A percentile compares a stretch with the other conserved stretches of the same genome.
Evolutionary conservation across 805 yeast genomes (phyloP).

Genomic region (Saturnispora ahearnii): DNA sequence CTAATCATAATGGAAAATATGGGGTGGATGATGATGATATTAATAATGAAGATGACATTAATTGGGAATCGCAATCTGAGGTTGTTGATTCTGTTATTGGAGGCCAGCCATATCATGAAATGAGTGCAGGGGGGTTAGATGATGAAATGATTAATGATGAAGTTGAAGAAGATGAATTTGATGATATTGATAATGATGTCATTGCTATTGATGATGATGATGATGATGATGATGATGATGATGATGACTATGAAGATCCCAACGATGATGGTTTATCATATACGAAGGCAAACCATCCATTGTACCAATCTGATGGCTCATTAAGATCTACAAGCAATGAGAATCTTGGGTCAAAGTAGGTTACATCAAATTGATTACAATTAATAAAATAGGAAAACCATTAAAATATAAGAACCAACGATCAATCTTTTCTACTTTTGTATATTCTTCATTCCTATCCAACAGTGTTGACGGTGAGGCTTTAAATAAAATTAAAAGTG

Average conservation of each 20-base stretch:
- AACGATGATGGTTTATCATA: conserved; percentile 76
- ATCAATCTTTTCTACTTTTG: conserved; percentile 1
- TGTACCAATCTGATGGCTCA: conserved; percentile 42
- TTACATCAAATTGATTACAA: neutral
- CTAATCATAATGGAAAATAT: neutral
- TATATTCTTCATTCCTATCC: neutral
- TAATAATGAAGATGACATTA: conserved; percentile 7
- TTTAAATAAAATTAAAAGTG: neutral
- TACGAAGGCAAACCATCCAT: conserved; percentile 49
- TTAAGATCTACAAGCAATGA: conserved; percentile 15
- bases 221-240: conserved; percentile 67
- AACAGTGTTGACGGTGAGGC: neutral
- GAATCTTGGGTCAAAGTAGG: conserved; percentile 1
- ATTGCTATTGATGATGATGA: conserved; percentile 9
- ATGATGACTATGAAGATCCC: conserved; percentile 71
- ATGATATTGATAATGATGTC: conserved; percentile 36
- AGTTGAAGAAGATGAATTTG: conserved; percentile 29
- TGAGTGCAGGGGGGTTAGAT: conserved; percentile 26
- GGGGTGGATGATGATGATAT: conserved; percentile 2
- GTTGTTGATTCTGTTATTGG: conserved; percentile 24
- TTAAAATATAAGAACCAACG: neutral
- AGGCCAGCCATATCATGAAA: conserved; percentile 29
- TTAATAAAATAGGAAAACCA: neutral
- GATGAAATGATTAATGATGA: conserved; percentile 43
- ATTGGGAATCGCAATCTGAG: conserved; percentile 3